Conservation (phyloP, 331 rosid species). For the Telfairia occidentalis region DNA sequence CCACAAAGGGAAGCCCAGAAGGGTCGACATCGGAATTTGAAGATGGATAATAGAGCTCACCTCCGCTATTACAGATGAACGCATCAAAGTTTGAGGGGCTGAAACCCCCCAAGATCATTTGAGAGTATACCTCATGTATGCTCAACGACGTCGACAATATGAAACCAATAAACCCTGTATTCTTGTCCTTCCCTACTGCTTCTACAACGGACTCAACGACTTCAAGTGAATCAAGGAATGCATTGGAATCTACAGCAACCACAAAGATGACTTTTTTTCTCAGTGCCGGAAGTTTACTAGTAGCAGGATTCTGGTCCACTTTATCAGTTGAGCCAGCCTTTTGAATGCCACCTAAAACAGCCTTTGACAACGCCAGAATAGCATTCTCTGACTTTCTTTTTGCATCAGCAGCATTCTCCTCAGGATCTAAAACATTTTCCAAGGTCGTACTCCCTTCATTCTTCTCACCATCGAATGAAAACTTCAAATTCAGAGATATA, state of each 20-base stretch:
- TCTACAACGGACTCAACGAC: conserved; percentile 48
- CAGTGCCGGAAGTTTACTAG: conserved; percentile 60
- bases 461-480: conserved; percentile 85
- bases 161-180: conserved; percentile 74
- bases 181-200: conserved; percentile 54
- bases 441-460: conserved; percentile 51
- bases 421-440: conserved; percentile 49
- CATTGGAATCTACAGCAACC: conserved; percentile 70
- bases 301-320: conserved; percentile 47
- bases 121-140: conserved; percentile 65
- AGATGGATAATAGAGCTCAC: conserved; percentile 91
- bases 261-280: conserved; percentile 76
- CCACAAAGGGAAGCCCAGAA: conserved; percentile 48
- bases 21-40: conserved; percentile 49
- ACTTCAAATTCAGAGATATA: conserved; percentile 70
- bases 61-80: conserved; percentile 89
- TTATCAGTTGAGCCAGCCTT: conserved; percentile 41
- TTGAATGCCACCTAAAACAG: conserved; percentile 54
- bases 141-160: conserved; percentile 79
- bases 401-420: conserved; percentile 56
- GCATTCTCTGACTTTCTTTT: conserved; percentile 57
- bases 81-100: conserved; percentile 80
- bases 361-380: conserved; percentile 77
- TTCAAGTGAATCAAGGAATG: conserved; percentile 45
- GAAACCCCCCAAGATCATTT: conserved; percentile 54